A percentile compares a stretch with the other conserved stretches of the same genome.
Conservation (phyloP, 2,329 filamentous ascomycete genomes). For the Bimuria novae-zelandiae region DNA sequence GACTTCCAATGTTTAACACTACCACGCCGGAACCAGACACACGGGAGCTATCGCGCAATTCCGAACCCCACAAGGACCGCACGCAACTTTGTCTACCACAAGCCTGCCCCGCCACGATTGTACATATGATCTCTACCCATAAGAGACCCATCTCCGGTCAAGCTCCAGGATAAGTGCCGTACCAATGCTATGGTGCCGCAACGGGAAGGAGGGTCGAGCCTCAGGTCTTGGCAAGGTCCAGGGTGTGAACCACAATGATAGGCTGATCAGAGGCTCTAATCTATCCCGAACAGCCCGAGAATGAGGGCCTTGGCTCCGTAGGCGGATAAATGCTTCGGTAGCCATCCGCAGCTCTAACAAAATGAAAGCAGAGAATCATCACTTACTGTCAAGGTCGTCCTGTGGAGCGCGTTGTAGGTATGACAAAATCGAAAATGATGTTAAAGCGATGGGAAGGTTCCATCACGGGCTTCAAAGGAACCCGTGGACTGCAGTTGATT, state of each 20-base stretch:
- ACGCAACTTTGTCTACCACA: neutral
- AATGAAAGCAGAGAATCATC: neutral
- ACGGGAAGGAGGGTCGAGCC: constrained; percentile 4
- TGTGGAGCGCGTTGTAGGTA: too few species aligned
- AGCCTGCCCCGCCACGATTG: neutral
- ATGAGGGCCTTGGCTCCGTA: neutral
- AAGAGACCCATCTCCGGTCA: neutral
- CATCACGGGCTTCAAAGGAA: too few species aligned
- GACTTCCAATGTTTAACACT: neutral
- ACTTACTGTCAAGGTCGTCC: neutral
- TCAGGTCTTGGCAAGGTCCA: neutral
- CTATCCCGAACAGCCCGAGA: neutral
- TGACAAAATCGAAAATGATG: too few species aligned
- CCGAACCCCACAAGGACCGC: neutral
- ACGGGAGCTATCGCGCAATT: neutral
- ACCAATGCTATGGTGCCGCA: constrained; percentile 8
- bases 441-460: too few species aligned
- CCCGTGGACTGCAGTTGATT: too few species aligned
- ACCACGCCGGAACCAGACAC: neutral
- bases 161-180: neutral
- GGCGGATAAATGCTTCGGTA: constrained; percentile 2
- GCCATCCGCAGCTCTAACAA: neutral
- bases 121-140: neutral
- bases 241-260: neutral
- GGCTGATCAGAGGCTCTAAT: neutral